Evolutionary conservation across 148 eudicot genomes (phyloP), one percentile per base, ranked within the genome.

Genomic region (Vaccinium myrtillus): DNA sequence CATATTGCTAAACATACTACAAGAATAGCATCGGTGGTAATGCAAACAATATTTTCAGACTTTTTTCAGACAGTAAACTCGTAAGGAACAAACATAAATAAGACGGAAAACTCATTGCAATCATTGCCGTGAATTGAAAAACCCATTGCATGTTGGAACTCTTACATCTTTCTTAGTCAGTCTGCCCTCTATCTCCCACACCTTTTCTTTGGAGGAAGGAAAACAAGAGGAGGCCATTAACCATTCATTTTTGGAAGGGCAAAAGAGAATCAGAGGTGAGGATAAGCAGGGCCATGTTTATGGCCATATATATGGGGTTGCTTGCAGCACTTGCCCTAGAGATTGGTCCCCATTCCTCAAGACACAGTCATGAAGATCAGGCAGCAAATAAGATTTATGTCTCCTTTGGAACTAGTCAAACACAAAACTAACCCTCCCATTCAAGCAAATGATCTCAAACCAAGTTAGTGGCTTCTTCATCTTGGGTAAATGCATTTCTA

Each of bases 211-310:
- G n/a, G 21, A 39, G 1, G 49, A 39, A 39, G 49, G 46, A 50
- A 36, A 73, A 74, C 49, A 74, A 39, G 23, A 39, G 77, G 77
- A 16, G 32, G 46, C n/a, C 77, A 74, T 74, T 74, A 50, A 75
- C 11, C 77, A 74, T 74, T 74, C 77, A 75, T 16, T 21, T 43
- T 75, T 19, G 8, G 48, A 32, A 10, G 46, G 77, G 46, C 21
- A 7, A 73, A 9, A 36, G 77, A 73, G 21, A 69, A 73, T 36
- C 77, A 36, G 77, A 73, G 43, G 14, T 36, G 77, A 43, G 73
- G 32, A 23, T 7, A 25, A 25, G 4, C 3, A n/a, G 32, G 18
- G 13, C 7, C 75, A 71, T 71, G 75, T 32, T 27, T 32, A 30
- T 15, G 19, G 48, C 30, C 75, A 32, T 19, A 71, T 71, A 71